phyloP scores from a whole-genome alignment of 192 early-diverging fungal species.

The Oehlia diaphana region DNA sequence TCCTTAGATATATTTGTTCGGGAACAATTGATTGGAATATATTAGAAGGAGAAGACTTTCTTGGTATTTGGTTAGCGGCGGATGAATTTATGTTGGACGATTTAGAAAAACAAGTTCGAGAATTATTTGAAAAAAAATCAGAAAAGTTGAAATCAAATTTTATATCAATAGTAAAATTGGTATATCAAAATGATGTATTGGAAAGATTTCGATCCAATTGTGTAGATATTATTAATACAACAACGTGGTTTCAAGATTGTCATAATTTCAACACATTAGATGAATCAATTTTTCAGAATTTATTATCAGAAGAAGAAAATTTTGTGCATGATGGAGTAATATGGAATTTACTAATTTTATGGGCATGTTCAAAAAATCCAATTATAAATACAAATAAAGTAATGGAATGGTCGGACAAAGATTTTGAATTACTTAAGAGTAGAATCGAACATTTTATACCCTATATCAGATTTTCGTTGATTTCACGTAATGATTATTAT shows the following conservation, averaged over 20 bases:
- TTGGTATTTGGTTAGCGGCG: constrained; percentile 3
- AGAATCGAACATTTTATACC: constrained; percentile 7
- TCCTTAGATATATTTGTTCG: constrained; percentile 2
- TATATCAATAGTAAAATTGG: constrained; percentile 8
- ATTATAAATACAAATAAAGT: neutral
- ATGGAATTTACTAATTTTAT: constrained; percentile 18
- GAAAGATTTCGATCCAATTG: constrained; percentile 13
- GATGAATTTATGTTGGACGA: constrained; percentile 26
- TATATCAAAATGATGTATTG: constrained; percentile 8
- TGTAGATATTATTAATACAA: constrained; percentile 15
- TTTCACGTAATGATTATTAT: constrained; percentile 24
- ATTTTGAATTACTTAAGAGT: constrained; percentile 6
- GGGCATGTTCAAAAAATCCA: neutral
- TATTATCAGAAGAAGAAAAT: constrained; percentile 6
- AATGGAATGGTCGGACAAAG: neutral
- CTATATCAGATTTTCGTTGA: neutral
- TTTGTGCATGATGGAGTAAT: constrained; percentile 3
- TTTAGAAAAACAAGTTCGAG: constrained; percentile 3
- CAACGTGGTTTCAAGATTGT: constrained; percentile 11
- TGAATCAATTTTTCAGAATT: constrained; percentile 7
- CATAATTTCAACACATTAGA: neutral
- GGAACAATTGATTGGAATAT: constrained; percentile 1
- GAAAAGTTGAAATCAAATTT: neutral
- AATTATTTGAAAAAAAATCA: constrained; percentile 19
- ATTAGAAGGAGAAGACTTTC: neutral